Percentiles rank a stretch among this genome's conserved stretches.
Conservation (phyloP, 1,139 yeast species). For the Suhomyces wounanorum region DNA sequence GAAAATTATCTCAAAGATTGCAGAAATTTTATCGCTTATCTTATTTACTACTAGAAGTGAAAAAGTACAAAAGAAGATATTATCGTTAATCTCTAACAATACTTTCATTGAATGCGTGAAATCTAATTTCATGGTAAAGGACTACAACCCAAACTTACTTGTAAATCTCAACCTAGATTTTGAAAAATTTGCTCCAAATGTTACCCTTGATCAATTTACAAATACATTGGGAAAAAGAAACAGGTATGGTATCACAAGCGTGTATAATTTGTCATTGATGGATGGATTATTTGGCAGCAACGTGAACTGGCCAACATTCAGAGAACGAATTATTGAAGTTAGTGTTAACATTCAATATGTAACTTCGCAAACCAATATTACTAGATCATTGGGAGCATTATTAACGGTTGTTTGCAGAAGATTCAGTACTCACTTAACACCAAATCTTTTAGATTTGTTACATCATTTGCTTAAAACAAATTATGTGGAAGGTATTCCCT, state of each 20-base stretch:
- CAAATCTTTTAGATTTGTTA: slow-evolving; percentile 46
- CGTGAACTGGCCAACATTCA: slow-evolving; percentile 51
- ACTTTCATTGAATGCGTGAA: slow-evolving; percentile 35
- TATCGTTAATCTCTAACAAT: slow-evolving; percentile 42
- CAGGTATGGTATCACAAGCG: slow-evolving; percentile 52
- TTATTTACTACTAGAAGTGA: slow-evolving; percentile 60
- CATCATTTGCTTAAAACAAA: slow-evolving; percentile 54
- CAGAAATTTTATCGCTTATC: slow-evolving; percentile 74
- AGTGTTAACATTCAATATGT: slow-evolving; percentile 66
- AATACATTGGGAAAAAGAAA: slow-evolving; percentile 51
- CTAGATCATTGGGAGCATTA: slow-evolving; percentile 78
- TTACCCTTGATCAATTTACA: slow-evolving; percentile 54
- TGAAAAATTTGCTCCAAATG: slow-evolving; percentile 48
- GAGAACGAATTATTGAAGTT: slow-evolving; percentile 57
- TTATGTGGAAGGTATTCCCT: slow-evolving; percentile 53
- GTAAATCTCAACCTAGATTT: slow-evolving; percentile 47
- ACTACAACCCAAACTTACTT: slow-evolving; percentile 44
- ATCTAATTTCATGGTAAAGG: slow-evolving; percentile 31
- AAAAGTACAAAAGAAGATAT: slow-evolving; percentile 42
- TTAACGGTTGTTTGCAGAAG: slow-evolving; percentile 62
- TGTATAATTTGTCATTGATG: slow-evolving; percentile 65
- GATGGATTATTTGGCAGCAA: slow-evolving; percentile 56
- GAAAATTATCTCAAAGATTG: slow-evolving; percentile 63
- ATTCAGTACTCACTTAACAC: slow-evolving; percentile 33
- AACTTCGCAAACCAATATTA: slow-evolving; percentile 66